These are phyloP conservation scores for Nitzschia sp. DNA, from an alignment of 108 stramenopile species.

Conservation along the genomic window DNA sequence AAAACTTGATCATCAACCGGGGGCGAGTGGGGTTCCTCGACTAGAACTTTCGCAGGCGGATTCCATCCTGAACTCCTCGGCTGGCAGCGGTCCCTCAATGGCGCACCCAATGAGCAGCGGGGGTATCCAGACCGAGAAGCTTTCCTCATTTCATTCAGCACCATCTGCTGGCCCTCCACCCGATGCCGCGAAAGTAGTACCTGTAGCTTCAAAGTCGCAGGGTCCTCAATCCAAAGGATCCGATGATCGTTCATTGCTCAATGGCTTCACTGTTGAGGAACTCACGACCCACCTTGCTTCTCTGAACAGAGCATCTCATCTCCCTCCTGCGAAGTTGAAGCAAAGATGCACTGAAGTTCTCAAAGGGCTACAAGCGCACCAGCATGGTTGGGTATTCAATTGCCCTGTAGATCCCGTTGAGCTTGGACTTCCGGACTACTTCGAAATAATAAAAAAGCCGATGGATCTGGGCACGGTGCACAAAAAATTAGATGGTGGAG, in stretches of 20 bases:
- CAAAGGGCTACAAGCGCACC: constrained; percentile 81
- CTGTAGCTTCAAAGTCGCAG: constrained; percentile 13
- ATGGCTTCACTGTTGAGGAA: constrained; percentile 89
- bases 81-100: neutral
- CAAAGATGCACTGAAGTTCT: constrained; percentile 80
- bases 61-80: neutral
- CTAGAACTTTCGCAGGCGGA: neutral
- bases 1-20: neutral
- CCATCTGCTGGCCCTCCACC: neutral
- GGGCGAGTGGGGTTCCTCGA: neutral
- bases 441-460: constrained; percentile 90
- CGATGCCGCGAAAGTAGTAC: neutral
- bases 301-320: constrained; percentile 65
- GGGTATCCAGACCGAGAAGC: neutral
- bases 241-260: constrained; percentile 86
- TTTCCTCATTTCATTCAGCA: neutral
- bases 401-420: constrained; percentile 93
- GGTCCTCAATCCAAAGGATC: constrained; percentile 35
- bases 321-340: constrained; percentile 76
- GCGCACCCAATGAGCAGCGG: neutral
- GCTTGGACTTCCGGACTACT: constrained; percentile 91
- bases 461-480: constrained; percentile 97
- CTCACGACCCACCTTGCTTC: constrained; percentile 90
- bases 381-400: constrained; percentile 93
- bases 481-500: constrained; percentile 79